Evolutionary conservation across 31 red algal genomes (phyloP).

Genomic region (Porphyra umbilicalis): DNA sequence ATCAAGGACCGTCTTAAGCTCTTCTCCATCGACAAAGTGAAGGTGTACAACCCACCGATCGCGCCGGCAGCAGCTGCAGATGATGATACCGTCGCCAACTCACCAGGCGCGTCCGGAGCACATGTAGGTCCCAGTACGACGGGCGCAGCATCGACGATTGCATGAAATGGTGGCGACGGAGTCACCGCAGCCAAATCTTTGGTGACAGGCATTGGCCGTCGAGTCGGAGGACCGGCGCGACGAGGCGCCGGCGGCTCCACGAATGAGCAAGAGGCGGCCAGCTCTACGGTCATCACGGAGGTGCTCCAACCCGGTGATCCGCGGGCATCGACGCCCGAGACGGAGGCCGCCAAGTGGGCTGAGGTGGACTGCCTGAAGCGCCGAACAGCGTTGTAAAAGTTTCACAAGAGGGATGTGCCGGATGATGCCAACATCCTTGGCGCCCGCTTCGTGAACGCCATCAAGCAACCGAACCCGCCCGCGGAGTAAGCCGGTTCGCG

Average conservation of each 20-base stretch:
- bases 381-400: background rate
- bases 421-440: conserved; percentile 10
- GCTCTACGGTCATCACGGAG: conserved; percentile 24
- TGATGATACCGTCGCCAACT: too few relatives aligned
- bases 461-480: conserved; percentile 6
- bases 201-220: background rate
- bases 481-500: too few relatives aligned
- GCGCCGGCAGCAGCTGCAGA: too few relatives aligned
- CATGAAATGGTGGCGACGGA: background rate
- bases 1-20: too few relatives aligned
- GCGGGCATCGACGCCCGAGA: background rate
- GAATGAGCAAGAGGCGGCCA: too few relatives aligned
- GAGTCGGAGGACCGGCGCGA: too few relatives aligned
- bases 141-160: too few relatives aligned
- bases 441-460: conserved; percentile 19
- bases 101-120: too few relatives aligned
- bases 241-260: background rate
- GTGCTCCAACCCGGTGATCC: conserved; percentile 1
- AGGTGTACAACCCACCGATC: background rate
- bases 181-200: background rate
- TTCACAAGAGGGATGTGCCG: conserved; percentile 7
- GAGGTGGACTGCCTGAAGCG: conserved; percentile 10
- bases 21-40: background rate
- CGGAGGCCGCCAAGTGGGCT: background rate
- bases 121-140: too few relatives aligned